Evolutionary conservation across 106 monocot genomes (phyloP).

Genomic region (Triglochin maritima): DNA sequence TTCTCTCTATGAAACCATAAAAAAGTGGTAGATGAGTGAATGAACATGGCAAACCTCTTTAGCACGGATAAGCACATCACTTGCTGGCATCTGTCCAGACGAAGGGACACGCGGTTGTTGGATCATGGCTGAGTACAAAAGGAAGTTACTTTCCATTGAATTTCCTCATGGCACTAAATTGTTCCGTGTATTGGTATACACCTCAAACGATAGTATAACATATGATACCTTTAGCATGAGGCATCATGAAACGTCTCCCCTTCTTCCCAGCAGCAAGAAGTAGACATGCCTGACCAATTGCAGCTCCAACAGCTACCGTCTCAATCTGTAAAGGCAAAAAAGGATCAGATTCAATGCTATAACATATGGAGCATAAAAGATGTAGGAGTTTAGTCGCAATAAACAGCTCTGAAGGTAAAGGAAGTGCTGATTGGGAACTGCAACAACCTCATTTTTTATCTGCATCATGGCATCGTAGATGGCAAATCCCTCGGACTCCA

Average conservation of each 20-base stretch:
- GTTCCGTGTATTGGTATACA: too few relatives aligned
- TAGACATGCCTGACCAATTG: conserved; percentile 84
- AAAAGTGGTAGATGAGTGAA: background rate
- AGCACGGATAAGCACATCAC: conserved; percentile 93
- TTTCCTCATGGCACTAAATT: background rate
- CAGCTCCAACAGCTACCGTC: conserved; percentile 83
- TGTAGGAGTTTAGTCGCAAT: background rate
- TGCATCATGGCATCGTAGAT: conserved; percentile 99
- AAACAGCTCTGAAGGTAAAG: background rate
- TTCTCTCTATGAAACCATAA: too few relatives aligned
- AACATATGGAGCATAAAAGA: background rate
- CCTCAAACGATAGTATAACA: background rate
- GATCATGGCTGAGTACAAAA: conserved; percentile 59
- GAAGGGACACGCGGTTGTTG: conserved; percentile 97
- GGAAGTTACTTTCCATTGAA: background rate
- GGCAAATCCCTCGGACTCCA: conserved; percentile 97
- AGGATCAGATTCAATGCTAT: background rate
- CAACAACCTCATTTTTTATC: conserved; percentile 74
- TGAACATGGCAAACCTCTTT: conserved; percentile 51
- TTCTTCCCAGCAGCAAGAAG: conserved; percentile 95
- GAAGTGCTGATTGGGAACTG: background rate
- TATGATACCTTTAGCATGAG: conserved; percentile 72
- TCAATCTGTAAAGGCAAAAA: conserved; percentile 44
- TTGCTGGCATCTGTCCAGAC: conserved; percentile 83
- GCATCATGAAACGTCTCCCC: conserved; percentile 95